Base-by-base conservation (phyloP, 1,284 basidiomycete genomes). In the Rhizopogon parksii region DNA sequence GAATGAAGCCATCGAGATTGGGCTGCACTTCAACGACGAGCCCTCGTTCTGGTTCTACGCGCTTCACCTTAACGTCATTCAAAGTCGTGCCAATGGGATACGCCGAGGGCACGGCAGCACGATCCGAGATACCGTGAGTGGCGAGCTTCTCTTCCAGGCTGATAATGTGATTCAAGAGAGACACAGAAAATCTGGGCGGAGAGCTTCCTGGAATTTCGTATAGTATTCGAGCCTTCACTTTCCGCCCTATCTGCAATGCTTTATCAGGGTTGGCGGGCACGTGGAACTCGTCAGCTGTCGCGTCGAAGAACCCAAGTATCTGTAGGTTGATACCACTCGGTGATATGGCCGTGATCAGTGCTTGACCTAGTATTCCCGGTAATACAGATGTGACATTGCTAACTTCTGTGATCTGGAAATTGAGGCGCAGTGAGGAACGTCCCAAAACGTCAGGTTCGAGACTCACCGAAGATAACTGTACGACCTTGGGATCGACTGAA, bases 291-390 rank as follows among this genome's bases (percentile, higher is more conserved):
- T 97, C 94, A 47, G 94, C 79, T 0, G 93, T 95, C 27, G 92
- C 95, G 46, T 93, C 87, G 67, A 95, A 98, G 70, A 91, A 95
- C 2, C 95, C 95, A 30, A 95, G 79, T 17, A 98, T 77, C 70
- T 95, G 94, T 45, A 99, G 75, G 62, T 91, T 91, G 47, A 99
- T 73, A 21, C 97, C 96, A 17, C 75, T 77, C 14, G 86, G 76
- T 36, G 85, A 74, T n/a, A 89, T 77, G 6, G 84, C 82, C 2
- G 93, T 97, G 53, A 99, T 77, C 30, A 97, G 76, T 14, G 80
- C 84, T 64, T 88, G 84, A n/a, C 95, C 91, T 9, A 95, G 77
- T 24, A 80, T 76, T 6, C 95, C 94, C 3, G 96, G 95, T 38
- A 98, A 77, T 42, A 99, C 69, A 3, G 92, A 94, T 11, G 81